Conservation (phyloP, 2,329 filamentous ascomycete species). For the Neonectria punicea region DNA sequence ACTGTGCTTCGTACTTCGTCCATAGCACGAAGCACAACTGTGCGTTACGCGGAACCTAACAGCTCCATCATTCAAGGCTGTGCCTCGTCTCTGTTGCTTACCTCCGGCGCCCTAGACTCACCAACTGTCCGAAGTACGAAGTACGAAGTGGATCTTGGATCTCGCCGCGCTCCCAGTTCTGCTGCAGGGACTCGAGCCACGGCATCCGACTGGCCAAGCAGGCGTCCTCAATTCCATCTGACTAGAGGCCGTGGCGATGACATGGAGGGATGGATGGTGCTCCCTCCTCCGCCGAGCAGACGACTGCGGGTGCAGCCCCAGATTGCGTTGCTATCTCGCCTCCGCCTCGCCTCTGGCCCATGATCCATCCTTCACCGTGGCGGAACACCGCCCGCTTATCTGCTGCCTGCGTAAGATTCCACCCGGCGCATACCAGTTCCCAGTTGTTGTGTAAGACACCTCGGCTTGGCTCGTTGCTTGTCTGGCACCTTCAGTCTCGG, state of each 20-base stretch:
- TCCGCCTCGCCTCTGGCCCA: slow-evolving; percentile 13
- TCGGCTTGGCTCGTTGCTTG: neutral
- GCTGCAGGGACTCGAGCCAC: slow-evolving; percentile 25
- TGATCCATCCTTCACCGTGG: slow-evolving; percentile 17
- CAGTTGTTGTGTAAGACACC: slow-evolving; percentile 18
- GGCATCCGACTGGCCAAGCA: slow-evolving; percentile 38
- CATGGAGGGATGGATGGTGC: slow-evolving; percentile 9
- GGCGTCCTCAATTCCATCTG: slow-evolving; percentile 25
- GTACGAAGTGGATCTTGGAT: slow-evolving; percentile 29
- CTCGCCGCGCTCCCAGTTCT: slow-evolving; percentile 23
- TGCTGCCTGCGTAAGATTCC: slow-evolving; percentile 2
- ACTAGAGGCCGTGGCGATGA: slow-evolving; percentile 14
- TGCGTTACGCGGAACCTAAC: slow-evolving; percentile 3
- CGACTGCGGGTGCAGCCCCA: slow-evolving; percentile 12
- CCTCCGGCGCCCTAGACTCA: neutral
- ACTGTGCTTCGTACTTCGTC: neutral
- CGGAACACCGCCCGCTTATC: slow-evolving; percentile 29
- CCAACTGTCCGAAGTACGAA: neutral
- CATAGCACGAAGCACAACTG: neutral
- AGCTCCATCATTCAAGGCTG: neutral
- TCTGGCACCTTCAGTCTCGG: neutral
- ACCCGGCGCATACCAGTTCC: slow-evolving; percentile 7
- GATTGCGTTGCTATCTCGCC: slow-evolving; percentile 31
- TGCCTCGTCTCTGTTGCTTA: neutral
- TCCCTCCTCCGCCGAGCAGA: neutral